These are phyloP conservation scores for Metschnikowia koreensis DNA, from an alignment of 805 yeast genomes.

Conservation along the genomic window DNA sequence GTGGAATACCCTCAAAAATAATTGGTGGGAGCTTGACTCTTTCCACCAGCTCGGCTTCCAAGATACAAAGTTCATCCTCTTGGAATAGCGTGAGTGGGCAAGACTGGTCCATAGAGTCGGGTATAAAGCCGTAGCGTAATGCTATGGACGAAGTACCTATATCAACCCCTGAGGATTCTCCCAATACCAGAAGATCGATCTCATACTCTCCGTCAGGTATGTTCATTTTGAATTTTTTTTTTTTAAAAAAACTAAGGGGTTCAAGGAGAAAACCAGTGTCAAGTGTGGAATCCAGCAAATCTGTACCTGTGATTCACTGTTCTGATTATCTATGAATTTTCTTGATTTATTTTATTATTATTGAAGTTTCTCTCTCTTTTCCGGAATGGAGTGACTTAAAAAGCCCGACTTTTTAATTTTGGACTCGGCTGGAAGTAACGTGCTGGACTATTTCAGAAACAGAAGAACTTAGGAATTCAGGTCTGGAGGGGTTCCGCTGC, in stretches of 20 bases:
- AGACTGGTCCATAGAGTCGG: constrained; percentile 40
- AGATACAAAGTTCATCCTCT: constrained; percentile 30
- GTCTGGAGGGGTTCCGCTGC: background rate
- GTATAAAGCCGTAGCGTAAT: constrained; percentile 41
- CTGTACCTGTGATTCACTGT: no score
- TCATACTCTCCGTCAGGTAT: constrained; percentile 45
- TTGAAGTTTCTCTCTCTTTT: no score
- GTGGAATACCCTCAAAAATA: constrained; percentile 40
- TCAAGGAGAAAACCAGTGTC: background rate
- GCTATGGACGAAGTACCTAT: constrained; percentile 13
- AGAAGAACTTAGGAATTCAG: background rate
- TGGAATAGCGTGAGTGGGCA: constrained; percentile 35
- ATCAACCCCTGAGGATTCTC: constrained; percentile 2
- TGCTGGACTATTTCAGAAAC: background rate
- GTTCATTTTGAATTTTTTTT: constrained; percentile 26
- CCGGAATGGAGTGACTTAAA: no score
- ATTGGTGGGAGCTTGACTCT: constrained; percentile 21
- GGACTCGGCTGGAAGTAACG: no score
- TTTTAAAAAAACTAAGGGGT: background rate
- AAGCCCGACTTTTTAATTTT: no score
- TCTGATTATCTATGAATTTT: no score
- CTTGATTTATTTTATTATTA: background rate
- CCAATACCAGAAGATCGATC: constrained; percentile 33
- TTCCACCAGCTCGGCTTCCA: constrained; percentile 30
- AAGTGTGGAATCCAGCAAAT: background rate